These are phyloP conservation scores for Trichoderma asperelloides DNA, from an alignment of 495 filamentous ascomycete species.

Conservation along the genomic window DNA sequence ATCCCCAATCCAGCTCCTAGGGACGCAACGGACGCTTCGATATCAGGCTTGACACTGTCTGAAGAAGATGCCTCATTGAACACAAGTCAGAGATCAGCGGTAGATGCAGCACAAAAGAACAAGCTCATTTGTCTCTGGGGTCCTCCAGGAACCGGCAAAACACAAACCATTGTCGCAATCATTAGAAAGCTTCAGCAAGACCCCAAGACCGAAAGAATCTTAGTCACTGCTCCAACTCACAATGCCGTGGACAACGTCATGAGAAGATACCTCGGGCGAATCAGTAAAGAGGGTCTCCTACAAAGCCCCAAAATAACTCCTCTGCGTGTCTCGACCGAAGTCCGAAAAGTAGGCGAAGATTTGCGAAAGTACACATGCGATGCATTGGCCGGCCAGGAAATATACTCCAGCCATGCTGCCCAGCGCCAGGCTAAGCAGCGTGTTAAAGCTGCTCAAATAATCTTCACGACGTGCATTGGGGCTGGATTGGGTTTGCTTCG, in stretches of 20 bases:
- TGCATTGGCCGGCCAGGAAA: slow-evolving; percentile 39
- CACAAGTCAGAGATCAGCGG: slow-evolving; percentile 35
- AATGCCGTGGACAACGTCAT: slow-evolving; percentile 46
- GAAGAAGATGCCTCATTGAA: slow-evolving; percentile 23
- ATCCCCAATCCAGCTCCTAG: neutral
- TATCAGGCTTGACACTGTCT: neutral
- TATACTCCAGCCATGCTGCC: slow-evolving; percentile 25
- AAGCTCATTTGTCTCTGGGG: slow-evolving; percentile 42
- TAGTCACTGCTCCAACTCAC: slow-evolving; percentile 43
- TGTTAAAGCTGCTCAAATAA: slow-evolving; percentile 29
- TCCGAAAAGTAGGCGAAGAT: slow-evolving; percentile 36
- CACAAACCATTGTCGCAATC: slow-evolving; percentile 39
- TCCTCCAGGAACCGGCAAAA: slow-evolving; percentile 46
- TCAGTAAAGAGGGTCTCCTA: neutral
- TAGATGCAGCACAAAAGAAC: slow-evolving; percentile 26
- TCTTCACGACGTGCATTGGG: slow-evolving; percentile 45
- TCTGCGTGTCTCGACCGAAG: slow-evolving; percentile 39
- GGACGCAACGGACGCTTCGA: neutral
- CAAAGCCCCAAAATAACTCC: slow-evolving; percentile 12
- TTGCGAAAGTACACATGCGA: slow-evolving; percentile 38
- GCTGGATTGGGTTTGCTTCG: slow-evolving; percentile 40
- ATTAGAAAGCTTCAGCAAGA: slow-evolving; percentile 26
- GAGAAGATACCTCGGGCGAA: slow-evolving; percentile 28
- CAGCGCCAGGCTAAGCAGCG: slow-evolving; percentile 32
- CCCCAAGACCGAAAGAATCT: slow-evolving; percentile 23